Conservation (phyloP, 257 asterid genomes). For the Plantago elongata region DNA sequence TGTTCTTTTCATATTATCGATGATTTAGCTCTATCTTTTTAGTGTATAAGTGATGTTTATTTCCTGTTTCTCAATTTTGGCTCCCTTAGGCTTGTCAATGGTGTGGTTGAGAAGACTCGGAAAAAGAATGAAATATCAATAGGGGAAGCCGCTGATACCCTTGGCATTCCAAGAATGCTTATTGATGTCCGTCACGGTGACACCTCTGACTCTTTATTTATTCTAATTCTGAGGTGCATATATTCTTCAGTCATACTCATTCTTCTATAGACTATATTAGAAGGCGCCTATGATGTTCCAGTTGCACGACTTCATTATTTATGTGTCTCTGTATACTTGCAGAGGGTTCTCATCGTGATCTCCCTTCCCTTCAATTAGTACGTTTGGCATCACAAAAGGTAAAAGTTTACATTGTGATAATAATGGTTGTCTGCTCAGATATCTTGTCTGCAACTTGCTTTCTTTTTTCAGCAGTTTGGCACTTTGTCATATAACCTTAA, state of each 20-base stretch:
- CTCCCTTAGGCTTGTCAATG: conserved; percentile 70
- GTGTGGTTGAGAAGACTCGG: conserved; percentile 76
- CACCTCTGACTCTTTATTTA: conserved; percentile 12
- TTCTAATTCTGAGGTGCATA: neutral
- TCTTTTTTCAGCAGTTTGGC: neutral
- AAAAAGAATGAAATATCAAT: conserved; percentile 65
- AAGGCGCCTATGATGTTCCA: conserved; percentile 4
- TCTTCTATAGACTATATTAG: neutral
- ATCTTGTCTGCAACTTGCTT: neutral
- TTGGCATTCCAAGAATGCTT: conserved; percentile 80
- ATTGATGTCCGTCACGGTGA: conserved; percentile 94
- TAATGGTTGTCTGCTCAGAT: conserved; percentile 5
- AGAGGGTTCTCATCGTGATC: conserved; percentile 98
- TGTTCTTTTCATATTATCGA: neutral
- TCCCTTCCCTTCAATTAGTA: conserved; percentile 72
- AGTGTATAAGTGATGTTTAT: neutral
- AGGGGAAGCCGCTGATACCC: conserved; percentile 77
- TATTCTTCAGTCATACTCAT: too few relatives aligned
- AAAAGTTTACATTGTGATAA: conserved; percentile 11
- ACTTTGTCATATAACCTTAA: neutral
- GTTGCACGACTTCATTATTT: neutral
- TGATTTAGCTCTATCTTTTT: too few relatives aligned
- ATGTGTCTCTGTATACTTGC: conserved; percentile 24
- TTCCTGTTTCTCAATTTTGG: neutral
- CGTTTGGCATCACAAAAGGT: conserved; percentile 85